Percentiles rank a stretch among this genome's conserved stretches.
Evolutionary conservation across 805 yeast genomes (phyloP).

Genomic region (Candida alai): DNA sequence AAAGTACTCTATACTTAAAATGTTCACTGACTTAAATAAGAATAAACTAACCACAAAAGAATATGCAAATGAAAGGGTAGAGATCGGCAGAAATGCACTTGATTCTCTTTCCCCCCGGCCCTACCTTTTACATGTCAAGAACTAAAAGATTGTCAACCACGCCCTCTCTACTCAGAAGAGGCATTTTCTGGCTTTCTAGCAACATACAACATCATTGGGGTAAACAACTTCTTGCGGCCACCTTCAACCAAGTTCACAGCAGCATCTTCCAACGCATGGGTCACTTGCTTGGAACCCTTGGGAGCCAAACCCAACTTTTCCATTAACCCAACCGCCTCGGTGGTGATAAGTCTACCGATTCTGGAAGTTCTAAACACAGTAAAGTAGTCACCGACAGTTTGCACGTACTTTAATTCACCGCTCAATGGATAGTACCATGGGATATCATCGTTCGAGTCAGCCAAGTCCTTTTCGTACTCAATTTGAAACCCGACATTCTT

Average conservation of each 20-base stretch:
- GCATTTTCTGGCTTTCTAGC: slow-evolving; percentile 67
- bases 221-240: slow-evolving; percentile 83
- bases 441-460: slow-evolving; percentile 72
- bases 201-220: slow-evolving; percentile 96
- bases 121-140: too few relatives aligned
- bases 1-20: too few relatives aligned
- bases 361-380: slow-evolving; percentile 87
- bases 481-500: slow-evolving; percentile 84
- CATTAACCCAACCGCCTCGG: slow-evolving; percentile 71
- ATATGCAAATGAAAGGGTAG: too few relatives aligned
- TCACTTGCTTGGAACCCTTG: slow-evolving; percentile 82
- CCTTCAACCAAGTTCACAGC: slow-evolving; percentile 94
- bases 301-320: slow-evolving; percentile 89
- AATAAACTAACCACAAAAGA: too few relatives aligned
- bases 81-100: too few relatives aligned
- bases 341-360: slow-evolving; percentile 83
- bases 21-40: too few relatives aligned
- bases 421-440: slow-evolving; percentile 98
- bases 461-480: slow-evolving; percentile 73
- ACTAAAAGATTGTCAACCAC: too few relatives aligned
- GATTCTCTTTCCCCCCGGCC: too few relatives aligned
- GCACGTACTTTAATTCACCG: slow-evolving; percentile 90
- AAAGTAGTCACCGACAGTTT: slow-evolving; percentile 68
- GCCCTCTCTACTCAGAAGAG: slow-evolving; percentile 2
- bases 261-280: slow-evolving; percentile 92